Conservation (phyloP, 176 grass and related monocot species). For the Zea luxurians region DNA sequence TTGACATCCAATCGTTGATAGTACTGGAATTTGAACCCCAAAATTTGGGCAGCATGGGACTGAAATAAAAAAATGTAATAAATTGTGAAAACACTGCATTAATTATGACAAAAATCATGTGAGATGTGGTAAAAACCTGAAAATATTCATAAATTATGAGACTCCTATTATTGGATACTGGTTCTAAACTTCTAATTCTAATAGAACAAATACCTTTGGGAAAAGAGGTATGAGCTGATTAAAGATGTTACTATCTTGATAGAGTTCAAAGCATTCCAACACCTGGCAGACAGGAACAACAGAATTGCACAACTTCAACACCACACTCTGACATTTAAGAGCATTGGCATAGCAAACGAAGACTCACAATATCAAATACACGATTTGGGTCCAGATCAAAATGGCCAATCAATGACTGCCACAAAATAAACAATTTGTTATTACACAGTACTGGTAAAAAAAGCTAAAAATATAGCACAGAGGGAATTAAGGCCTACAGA, state of each 20-base stretch:
- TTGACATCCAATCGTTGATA: conserved; percentile 94
- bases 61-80: conserved; percentile 45
- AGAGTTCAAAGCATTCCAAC: conserved; percentile 91
- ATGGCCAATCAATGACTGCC: conserved; percentile 97
- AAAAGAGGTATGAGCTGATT: conserved; percentile 96
- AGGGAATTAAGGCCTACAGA: conserved; percentile 4
- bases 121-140: conserved; percentile 2
- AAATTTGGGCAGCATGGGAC: conserved; percentile 96
- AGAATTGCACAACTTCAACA: conserved; percentile 23
- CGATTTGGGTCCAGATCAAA: conserved; percentile 99
- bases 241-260: conserved; percentile 83
- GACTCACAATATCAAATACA: conserved; percentile 99
- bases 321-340: conserved; percentile 10
- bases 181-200: neutral
- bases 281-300: conserved; percentile 57
- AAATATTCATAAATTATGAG: conserved; percentile 22
- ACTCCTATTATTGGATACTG: conserved; percentile 16
- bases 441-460: conserved; percentile 10
- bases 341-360: conserved; percentile 27
- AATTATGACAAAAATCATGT: neutral
- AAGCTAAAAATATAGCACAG: conserved; percentile 26
- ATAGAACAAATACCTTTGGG: conserved; percentile 74
- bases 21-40: conserved; percentile 99
- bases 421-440: conserved; percentile 31
- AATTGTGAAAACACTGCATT: conserved; percentile 9